A percentile compares a stretch with the other conserved stretches of the same genome.
phyloP scores from a whole-genome alignment of 1,139 yeast genomes.

The Diutina catenulata region DNA sequence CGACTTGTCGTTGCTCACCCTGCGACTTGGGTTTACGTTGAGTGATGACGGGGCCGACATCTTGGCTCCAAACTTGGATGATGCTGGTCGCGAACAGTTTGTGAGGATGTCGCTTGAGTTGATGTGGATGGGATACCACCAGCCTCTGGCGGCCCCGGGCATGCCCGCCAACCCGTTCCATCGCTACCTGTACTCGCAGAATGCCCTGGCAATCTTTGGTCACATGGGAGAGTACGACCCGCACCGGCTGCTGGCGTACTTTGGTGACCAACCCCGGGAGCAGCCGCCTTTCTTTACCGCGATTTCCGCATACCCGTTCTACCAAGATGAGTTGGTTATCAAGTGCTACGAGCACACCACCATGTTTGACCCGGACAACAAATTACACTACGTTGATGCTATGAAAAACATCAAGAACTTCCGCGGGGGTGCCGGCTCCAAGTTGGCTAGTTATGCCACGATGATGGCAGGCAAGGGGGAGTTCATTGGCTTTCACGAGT shows the following conservation, averaged over 20 bases:
- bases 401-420: slow-evolving; percentile 14
- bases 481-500: slow-evolving; percentile 48
- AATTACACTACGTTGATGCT: slow-evolving; percentile 62
- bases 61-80: slow-evolving; percentile 43
- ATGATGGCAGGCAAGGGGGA: slow-evolving; percentile 26
- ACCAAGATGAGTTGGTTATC: slow-evolving; percentile 49
- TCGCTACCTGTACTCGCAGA: slow-evolving; percentile 1
- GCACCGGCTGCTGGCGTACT: not conserved
- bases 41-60: slow-evolving; percentile 30
- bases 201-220: not conserved
- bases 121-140: not conserved
- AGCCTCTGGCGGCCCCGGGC: no score
- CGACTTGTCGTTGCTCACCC: slow-evolving; percentile 39
- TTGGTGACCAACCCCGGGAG: not conserved
- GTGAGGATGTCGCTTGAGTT: not conserved
- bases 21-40: slow-evolving; percentile 32
- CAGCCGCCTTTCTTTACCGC: not conserved
- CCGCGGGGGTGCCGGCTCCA: not conserved
- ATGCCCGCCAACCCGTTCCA: no score
- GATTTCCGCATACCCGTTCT: slow-evolving; percentile 26
- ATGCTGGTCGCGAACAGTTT: not conserved
- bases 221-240: not conserved
- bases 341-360: slow-evolving; percentile 49
- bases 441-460: not conserved
- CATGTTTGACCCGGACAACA: slow-evolving; percentile 39